phyloP scores from a whole-genome alignment of 768 basidiomycete species.

The Psilocybe tampanensis region DNA sequence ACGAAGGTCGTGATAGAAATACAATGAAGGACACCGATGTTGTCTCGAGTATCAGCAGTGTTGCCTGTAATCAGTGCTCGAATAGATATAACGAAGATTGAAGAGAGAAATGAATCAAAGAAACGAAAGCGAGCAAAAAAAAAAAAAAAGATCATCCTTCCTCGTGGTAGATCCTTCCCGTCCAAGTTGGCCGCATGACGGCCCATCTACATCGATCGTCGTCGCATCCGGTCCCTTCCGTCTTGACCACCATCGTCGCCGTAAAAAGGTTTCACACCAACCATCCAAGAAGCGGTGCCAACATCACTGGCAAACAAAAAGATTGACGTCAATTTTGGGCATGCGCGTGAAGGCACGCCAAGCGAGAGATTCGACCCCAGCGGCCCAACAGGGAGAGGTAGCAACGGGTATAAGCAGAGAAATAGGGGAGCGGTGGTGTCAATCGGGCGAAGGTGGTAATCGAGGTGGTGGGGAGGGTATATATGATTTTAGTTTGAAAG shows the following conservation, averaged over 20 bases:
- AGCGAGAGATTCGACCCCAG: neutral
- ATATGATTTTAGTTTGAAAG: too few species aligned
- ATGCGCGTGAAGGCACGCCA: neutral
- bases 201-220: neutral
- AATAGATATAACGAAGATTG: neutral
- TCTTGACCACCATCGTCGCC: too few species aligned
- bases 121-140: neutral
- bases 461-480: too few species aligned
- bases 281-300: neutral
- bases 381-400: neutral
- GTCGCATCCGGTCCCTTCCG: neutral
- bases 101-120: neutral
- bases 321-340: neutral
- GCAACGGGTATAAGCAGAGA: too few species aligned
- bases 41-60: neutral
- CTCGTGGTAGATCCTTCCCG: neutral
- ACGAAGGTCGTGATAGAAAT: neutral
- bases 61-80: neutral
- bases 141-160: neutral
- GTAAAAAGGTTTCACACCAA: neutral
- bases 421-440: too few species aligned
- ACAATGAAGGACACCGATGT: conserved; percentile 1
- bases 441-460: too few species aligned
- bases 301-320: neutral
- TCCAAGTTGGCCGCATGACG: neutral